Evolutionary conservation across 1,139 yeast genomes (phyloP).

Genomic region (Saccharomyces hybrid): DNA sequence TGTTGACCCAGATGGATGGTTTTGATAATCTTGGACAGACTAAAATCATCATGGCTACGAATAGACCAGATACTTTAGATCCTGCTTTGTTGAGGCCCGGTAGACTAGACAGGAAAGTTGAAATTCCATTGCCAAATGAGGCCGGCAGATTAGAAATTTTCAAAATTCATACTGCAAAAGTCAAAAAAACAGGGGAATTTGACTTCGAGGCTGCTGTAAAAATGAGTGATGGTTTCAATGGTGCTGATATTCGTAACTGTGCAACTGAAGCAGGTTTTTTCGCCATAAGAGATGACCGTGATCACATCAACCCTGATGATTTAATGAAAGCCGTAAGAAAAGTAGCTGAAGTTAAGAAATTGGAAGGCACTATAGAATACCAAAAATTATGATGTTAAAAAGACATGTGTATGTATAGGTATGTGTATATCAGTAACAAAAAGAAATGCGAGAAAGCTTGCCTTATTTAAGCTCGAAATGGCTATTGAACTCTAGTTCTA

Average conservation of each 20-base stretch:
- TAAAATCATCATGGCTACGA: conserved; percentile 97
- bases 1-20: conserved; percentile 98
- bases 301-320: conserved; percentile 87
- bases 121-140: conserved; percentile 93
- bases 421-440: neutral
- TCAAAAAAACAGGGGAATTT: conserved; percentile 88
- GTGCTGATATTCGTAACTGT: conserved; percentile 97
- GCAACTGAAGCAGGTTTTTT: conserved; percentile 98
- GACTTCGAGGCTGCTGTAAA: conserved; percentile 96
- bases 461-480: conserved; percentile 15
- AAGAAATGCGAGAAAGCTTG: neutral
- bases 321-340: conserved; percentile 96
- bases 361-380: conserved; percentile 93
- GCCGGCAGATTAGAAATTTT: conserved; percentile 91
- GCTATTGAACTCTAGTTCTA: conserved; percentile 37
- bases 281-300: conserved; percentile 96
- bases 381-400: conserved; percentile 57
- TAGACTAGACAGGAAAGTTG: conserved; percentile 94
- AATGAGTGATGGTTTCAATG: conserved; percentile 98
- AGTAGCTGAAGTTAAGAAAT: conserved; percentile 92
- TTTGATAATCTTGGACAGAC: conserved; percentile 96
- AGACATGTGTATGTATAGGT: conserved; percentile 1
- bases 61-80: conserved; percentile 96
- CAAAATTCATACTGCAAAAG: conserved; percentile 85
- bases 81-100: conserved; percentile 99